Base-by-base conservation (phyloP, 306 rosid species). In the Quercus agrifolia region DNA sequence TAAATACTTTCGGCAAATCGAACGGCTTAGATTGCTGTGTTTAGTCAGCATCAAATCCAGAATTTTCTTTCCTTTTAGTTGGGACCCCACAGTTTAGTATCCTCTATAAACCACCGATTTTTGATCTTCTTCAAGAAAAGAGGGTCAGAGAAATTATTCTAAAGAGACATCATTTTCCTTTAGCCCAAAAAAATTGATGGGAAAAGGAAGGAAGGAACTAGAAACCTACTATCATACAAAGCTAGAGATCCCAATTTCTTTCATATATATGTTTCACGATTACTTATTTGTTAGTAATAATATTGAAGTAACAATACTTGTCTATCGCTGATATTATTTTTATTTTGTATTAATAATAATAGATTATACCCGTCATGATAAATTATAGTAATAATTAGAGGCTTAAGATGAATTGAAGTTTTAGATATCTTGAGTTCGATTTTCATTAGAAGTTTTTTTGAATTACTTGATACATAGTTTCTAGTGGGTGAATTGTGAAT, bases 81-180 rank as follows among this genome's bases (percentile, higher is more conserved):
- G 67, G 25, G 76, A 28, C 73, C 72, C 62, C 27, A 49, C 73
- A 70, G 15, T 31, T 17, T 17, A 30, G 25, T 52, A 70, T 54
- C 44, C 28, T 59, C 33, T n/a, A 28, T 56, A 6, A 74, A 55
- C 78, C 78, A 61, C 86, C 64, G 13, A 51, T 54, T 15, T 38
- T 35, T 79, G 33, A 73, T 57, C 73, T 58, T 69, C 52, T 59
- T 49, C 28, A 11, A 35, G 17, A 72, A 49, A 49, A 66, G 68
- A 67, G 6, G 57, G 64, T 51, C 78, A 77, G 17, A 58, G 7
- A 33, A 59, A 46, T 19, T 35, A 58, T 38, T 41, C 69, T 14
- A 13, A 55, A 38, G 18, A 61, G 67, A 56, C 17, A 58, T 66
- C 80, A 28, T 5, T 70, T 70, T 61, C 33, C 38, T 20, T 31